These are phyloP conservation scores for Rhypophila decipiens DNA, from an alignment of 495 filamentous ascomycete species.

Conservation along the genomic window DNA sequence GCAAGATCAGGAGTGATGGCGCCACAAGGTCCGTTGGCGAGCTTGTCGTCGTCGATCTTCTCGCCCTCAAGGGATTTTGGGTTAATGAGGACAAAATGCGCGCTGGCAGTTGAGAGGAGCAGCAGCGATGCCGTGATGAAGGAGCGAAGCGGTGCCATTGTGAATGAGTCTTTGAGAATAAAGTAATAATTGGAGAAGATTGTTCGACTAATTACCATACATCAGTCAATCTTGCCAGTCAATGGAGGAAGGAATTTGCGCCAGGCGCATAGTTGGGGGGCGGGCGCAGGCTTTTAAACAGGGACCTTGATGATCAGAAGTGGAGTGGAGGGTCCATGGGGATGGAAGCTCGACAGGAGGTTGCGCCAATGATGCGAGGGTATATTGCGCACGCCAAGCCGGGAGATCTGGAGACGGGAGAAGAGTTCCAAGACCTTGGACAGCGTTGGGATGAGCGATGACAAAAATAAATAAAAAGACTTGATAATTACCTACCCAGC, in stretches of 20 bases:
- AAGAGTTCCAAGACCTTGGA: too few relatives aligned
- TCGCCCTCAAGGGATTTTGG: conserved; percentile 37
- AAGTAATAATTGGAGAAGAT: too few relatives aligned
- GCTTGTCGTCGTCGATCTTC: conserved; percentile 32
- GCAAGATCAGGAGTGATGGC: conserved; percentile 34
- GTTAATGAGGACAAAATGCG: conserved; percentile 42
- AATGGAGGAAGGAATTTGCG: background rate
- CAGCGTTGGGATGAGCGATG: too few relatives aligned
- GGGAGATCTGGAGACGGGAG: conserved; percentile 5
- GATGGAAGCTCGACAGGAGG: background rate
- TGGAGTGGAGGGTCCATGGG: background rate
- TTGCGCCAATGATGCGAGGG: background rate
- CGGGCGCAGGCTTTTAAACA: conserved; percentile 2
- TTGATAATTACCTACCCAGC: too few relatives aligned
- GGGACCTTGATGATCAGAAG: background rate
- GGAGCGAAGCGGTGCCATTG: conserved; percentile 23
- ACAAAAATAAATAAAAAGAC: too few relatives aligned
- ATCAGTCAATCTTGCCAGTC: too few relatives aligned
- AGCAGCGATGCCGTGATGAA: conserved; percentile 21
- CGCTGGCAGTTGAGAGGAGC: conserved; percentile 27
- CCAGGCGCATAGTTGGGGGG: too few relatives aligned
- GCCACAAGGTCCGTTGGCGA: conserved; percentile 40
- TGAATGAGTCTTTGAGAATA: conserved; percentile 3
- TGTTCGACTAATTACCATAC: too few relatives aligned
- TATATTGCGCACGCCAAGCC: conserved; percentile 9